Conservation (phyloP, 345 rosid species). For the Geranium brycei region DNA sequence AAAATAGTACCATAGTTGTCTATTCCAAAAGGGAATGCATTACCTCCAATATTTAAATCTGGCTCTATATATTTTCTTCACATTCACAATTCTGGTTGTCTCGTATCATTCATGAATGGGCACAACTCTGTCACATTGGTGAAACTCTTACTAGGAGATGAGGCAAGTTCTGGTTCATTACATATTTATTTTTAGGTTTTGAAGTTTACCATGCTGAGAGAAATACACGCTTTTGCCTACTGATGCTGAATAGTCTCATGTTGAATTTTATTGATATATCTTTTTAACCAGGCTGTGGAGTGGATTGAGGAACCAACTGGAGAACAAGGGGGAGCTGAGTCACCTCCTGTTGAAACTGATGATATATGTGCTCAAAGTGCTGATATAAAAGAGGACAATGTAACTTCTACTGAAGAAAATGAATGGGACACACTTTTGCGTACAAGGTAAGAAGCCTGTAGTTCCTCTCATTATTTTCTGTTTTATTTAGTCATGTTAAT, state of each 20-base stretch:
- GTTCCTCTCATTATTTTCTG: constrained; percentile 1
- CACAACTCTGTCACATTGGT: too few relatives aligned
- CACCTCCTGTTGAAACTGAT: constrained; percentile 46
- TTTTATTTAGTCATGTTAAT: not conserved
- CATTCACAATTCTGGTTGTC: too few relatives aligned
- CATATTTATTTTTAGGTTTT: too few relatives aligned
- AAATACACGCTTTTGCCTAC: too few relatives aligned
- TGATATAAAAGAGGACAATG: constrained; percentile 60
- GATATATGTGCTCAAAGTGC: constrained; percentile 46
- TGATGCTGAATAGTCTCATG: not conserved
- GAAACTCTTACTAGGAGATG: too few relatives aligned
- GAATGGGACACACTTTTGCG: constrained; percentile 99
- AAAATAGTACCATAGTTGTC: too few relatives aligned
- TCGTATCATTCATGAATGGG: too few relatives aligned
- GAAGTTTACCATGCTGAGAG: too few relatives aligned
- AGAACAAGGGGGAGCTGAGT: constrained; percentile 66
- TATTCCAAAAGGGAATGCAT: too few relatives aligned
- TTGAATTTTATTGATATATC: not conserved
- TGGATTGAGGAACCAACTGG: constrained; percentile 91
- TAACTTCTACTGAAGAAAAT: constrained; percentile 54
- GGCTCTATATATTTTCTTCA: too few relatives aligned
- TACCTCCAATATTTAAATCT: too few relatives aligned
- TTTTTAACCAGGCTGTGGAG: constrained; percentile 54
- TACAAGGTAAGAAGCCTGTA: constrained; percentile 41
- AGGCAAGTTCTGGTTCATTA: too few relatives aligned